Conservation (phyloP, 495 filamentous ascomycete genomes). For the Margaritispora aquatica region DNA sequence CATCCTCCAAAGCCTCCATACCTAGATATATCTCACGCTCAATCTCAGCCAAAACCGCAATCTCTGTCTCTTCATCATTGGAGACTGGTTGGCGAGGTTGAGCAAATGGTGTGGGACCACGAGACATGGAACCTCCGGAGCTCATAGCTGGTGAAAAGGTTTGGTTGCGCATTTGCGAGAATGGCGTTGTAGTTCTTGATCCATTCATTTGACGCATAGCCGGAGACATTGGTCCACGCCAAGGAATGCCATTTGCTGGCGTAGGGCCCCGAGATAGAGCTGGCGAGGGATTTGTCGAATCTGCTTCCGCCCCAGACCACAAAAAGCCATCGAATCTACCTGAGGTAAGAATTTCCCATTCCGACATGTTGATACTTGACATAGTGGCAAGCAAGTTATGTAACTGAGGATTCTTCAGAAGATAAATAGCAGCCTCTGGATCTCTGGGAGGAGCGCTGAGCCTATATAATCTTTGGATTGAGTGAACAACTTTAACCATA, state of each 20-base stretch:
- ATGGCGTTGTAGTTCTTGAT: constrained; percentile 23
- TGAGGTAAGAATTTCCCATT: constrained; percentile 95
- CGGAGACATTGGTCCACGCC: constrained; percentile 21
- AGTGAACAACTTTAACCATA: constrained; percentile 62
- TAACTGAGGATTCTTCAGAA: constrained; percentile 73
- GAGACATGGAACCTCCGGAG: constrained; percentile 29
- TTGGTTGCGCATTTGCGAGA: constrained; percentile 20
- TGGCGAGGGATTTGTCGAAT: constrained; percentile 34
- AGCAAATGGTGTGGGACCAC: constrained; percentile 33
- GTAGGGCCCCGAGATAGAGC: constrained; percentile 46
- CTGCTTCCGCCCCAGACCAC: constrained; percentile 81
- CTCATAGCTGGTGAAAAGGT: constrained; percentile 34
- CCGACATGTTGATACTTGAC: constrained; percentile 73
- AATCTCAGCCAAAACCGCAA: constrained; percentile 79
- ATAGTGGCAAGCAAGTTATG: constrained; percentile 87
- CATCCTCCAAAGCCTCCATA: constrained; percentile 93
- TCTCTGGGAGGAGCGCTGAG: constrained; percentile 66
- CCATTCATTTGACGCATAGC: constrained; percentile 6
- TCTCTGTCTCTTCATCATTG: constrained; percentile 91
- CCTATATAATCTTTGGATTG: constrained; percentile 81
- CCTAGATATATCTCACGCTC: constrained; percentile 89
- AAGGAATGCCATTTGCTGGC: constrained; percentile 33
- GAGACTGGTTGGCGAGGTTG: constrained; percentile 53
- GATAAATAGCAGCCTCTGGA: constrained; percentile 79
- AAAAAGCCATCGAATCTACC: constrained; percentile 97